Evolutionary conservation across 352 stramenopile species (phyloP).

Genomic region (Phytophthora pistaciae): DNA sequence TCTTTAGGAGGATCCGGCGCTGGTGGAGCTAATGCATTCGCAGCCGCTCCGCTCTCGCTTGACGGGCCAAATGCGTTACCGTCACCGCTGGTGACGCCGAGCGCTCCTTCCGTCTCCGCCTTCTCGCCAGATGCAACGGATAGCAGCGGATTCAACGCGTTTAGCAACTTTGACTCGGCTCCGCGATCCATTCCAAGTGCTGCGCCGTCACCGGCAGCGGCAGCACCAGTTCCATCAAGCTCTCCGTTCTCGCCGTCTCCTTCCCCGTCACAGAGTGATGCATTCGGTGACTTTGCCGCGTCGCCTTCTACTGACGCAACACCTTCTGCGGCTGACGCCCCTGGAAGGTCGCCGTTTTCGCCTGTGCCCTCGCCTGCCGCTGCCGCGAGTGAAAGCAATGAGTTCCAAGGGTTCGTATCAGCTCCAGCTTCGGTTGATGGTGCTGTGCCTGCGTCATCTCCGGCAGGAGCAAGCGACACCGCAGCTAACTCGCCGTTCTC

Average conservation of each 20-base stretch:
- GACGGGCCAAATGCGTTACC: conserved; percentile 20
- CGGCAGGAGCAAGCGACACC: neutral
- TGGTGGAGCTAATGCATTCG: conserved; percentile 27
- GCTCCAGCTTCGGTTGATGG: conserved; percentile 5
- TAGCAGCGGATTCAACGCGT: conserved; percentile 44
- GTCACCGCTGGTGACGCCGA: conserved; percentile 20
- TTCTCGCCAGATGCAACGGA: conserved; percentile 42
- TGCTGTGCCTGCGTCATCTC: conserved; percentile 2
- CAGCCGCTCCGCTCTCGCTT: conserved; percentile 20
- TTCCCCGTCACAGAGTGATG: conserved; percentile 24
- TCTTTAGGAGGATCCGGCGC: conserved; percentile 6
- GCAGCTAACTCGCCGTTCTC: conserved; percentile 26
- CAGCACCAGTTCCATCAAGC: conserved; percentile 2
- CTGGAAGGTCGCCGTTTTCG: conserved; percentile 22
- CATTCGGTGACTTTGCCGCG: conserved; percentile 33
- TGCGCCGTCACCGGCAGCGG: conserved; percentile 23
- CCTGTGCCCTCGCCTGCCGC: conserved; percentile 18
- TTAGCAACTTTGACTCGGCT: conserved; percentile 46
- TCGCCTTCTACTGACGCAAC: conserved; percentile 1
- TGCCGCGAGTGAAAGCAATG: conserved; percentile 14
- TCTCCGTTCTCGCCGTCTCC: conserved; percentile 34
- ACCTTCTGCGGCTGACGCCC: conserved; percentile 7
- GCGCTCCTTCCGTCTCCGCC: conserved; percentile 29
- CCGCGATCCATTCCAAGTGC: conserved; percentile 34
- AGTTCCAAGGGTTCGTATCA: conserved; percentile 25